These are phyloP conservation scores for Aspergillus tubingensis DNA, from an alignment of 2,329 filamentous ascomycete genomes.

Conservation along the genomic window DNA sequence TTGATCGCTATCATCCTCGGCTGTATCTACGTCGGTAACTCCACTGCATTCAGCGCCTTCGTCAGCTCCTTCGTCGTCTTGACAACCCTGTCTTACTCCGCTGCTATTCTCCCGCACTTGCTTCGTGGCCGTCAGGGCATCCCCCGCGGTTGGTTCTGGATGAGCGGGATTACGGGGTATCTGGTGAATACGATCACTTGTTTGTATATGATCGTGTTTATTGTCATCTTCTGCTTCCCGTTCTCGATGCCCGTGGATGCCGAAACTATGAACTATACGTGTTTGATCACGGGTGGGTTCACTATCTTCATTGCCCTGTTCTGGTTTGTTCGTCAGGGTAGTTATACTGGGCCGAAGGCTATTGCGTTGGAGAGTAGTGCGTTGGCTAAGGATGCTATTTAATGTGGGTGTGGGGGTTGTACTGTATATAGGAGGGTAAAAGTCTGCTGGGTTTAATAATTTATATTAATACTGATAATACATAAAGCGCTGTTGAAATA, in stretches of 20 bases:
- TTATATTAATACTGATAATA: too few relatives aligned
- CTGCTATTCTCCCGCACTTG: slow-evolving; percentile 51
- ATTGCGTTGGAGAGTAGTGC: not conserved
- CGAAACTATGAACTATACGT: slow-evolving; percentile 53
- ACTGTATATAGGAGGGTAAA: not conserved
- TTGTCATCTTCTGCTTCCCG: slow-evolving; percentile 58
- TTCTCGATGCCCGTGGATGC: slow-evolving; percentile 45
- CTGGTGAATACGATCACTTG: slow-evolving; percentile 51
- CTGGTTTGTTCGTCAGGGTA: slow-evolving; percentile 31
- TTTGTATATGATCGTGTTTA: slow-evolving; percentile 53
- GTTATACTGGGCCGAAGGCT: slow-evolving; percentile 23
- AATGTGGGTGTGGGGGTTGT: not conserved
- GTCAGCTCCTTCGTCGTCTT: slow-evolving; percentile 57
- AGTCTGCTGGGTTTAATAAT: too few relatives aligned
- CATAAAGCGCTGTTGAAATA: too few relatives aligned
- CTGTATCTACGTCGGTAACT: slow-evolving; percentile 54
- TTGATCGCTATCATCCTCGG: slow-evolving; percentile 53
- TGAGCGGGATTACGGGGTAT: slow-evolving; percentile 48
- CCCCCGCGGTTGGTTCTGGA: slow-evolving; percentile 52
- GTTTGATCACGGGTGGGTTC: slow-evolving; percentile 50
- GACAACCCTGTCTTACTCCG: slow-evolving; percentile 52
- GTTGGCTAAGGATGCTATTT: slow-evolving; percentile 4
- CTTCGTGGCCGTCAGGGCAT: slow-evolving; percentile 51
- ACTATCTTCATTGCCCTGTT: slow-evolving; percentile 48
- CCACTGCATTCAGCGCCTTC: slow-evolving; percentile 55